Percentiles rank a stretch among this genome's conserved stretches.
Conservation (phyloP, 331 rosid genomes). For the Erythrophleum ivorense region DNA sequence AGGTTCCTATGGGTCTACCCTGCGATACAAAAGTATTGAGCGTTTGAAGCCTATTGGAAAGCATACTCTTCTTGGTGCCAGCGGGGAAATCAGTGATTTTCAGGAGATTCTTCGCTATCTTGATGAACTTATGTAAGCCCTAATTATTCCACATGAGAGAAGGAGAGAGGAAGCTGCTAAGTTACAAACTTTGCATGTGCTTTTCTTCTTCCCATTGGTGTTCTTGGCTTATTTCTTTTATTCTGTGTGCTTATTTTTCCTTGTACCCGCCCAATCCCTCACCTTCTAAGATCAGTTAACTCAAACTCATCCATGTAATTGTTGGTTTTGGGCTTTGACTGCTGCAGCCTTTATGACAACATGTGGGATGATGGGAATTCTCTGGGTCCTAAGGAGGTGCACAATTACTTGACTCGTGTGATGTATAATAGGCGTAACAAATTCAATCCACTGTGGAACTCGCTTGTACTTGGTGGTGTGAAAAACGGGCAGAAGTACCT, state of each 20-base stretch:
- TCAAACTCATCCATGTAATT: neutral
- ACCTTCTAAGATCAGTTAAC: neutral
- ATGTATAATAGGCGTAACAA: constrained; percentile 84
- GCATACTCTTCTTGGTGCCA: constrained; percentile 73
- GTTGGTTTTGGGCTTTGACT: constrained; percentile 29
- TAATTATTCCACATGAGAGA: neutral
- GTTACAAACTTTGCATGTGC: neutral
- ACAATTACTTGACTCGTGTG: constrained; percentile 69
- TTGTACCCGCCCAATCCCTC: neutral
- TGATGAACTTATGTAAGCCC: constrained; percentile 68
- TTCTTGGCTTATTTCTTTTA: neutral
- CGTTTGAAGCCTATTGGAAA: constrained; percentile 69
- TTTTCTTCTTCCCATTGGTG: too few species aligned
- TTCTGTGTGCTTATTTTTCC: neutral
- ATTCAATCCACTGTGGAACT: constrained; percentile 75
- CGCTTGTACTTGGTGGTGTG: constrained; percentile 76
- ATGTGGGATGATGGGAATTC: constrained; percentile 90
- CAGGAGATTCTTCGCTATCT: constrained; percentile 69
- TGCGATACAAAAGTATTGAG: constrained; percentile 73
- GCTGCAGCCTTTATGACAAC: constrained; percentile 69
- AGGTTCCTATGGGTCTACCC: constrained; percentile 77
- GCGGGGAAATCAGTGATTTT: constrained; percentile 79
- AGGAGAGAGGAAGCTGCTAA: neutral
- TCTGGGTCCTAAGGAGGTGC: constrained; percentile 78
- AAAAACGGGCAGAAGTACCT: constrained; percentile 74